A percentile compares a stretch with the other conserved stretches of the same genome.
Evolutionary conservation across 192 early-diverging fungal species (phyloP).

Genomic region (Oehlia diaphana): DNA sequence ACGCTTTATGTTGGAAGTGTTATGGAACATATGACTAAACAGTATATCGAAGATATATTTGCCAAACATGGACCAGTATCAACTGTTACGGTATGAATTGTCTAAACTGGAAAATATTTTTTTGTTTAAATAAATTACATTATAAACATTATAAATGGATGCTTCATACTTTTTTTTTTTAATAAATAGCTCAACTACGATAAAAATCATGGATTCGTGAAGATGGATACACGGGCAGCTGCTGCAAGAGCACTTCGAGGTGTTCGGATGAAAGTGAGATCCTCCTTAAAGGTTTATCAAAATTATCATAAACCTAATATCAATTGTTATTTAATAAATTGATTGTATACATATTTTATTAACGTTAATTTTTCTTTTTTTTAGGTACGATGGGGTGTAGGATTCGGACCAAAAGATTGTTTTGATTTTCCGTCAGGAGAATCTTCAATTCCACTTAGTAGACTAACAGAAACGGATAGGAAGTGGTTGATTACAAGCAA

Average conservation of each 20-base stretch:
- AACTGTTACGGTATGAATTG: slow-evolving; percentile 34
- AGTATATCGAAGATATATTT: slow-evolving; percentile 40
- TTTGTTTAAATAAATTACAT: neutral
- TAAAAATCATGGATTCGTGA: slow-evolving; percentile 48
- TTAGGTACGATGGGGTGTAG: slow-evolving; percentile 48
- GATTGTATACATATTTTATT: neutral
- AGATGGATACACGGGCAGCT: slow-evolving; percentile 40
- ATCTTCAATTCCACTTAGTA: slow-evolving; percentile 40
- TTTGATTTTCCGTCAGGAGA: slow-evolving; percentile 40
- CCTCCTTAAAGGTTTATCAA: slow-evolving; percentile 13
- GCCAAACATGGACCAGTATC: slow-evolving; percentile 35
- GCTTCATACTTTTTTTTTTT: neutral
- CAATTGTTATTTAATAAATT: neutral
- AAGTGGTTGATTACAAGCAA: slow-evolving; percentile 40
- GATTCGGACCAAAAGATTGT: slow-evolving; percentile 47
- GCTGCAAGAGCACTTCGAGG: slow-evolving; percentile 27
- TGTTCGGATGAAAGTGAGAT: slow-evolving; percentile 5
- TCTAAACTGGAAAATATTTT: neutral
- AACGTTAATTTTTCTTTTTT: slow-evolving; percentile 14
- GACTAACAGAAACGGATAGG: slow-evolving; percentile 44
- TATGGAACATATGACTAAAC: slow-evolving; percentile 34
- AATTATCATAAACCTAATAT: slow-evolving; percentile 13
- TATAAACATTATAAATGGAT: neutral
- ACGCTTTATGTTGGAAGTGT: slow-evolving; percentile 46
- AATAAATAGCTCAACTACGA: slow-evolving; percentile 35